phyloP scores from a whole-genome alignment of 225 moss, liverwort and hornwort species.

The Straminergon stramineum region DNA sequence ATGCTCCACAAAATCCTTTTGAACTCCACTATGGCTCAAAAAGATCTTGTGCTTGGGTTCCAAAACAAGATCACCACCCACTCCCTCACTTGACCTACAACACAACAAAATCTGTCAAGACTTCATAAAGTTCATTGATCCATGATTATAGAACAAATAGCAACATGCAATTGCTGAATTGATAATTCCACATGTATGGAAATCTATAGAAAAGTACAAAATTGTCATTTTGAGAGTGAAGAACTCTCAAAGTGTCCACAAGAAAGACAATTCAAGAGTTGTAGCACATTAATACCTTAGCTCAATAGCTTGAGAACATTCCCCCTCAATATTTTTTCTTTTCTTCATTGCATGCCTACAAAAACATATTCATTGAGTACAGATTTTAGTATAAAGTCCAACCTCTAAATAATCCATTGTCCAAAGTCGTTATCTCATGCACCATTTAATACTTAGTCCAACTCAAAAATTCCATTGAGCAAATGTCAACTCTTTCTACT shows the following conservation, averaged over 20 bases:
- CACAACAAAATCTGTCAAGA: too few relatives aligned
- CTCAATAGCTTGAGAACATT: too few relatives aligned
- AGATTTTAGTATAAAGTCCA: too few relatives aligned
- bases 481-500: not conserved
- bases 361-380: too few relatives aligned
- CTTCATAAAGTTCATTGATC: too few relatives aligned
- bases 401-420: too few relatives aligned
- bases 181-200: fast-evolving
- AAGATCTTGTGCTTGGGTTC: not conserved
- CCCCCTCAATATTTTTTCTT: too few relatives aligned
- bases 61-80: too few relatives aligned
- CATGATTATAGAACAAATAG: too few relatives aligned
- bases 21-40: not conserved
- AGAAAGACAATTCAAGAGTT: not conserved
- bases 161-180: too few relatives aligned
- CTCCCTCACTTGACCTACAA: not conserved
- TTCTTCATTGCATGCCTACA: too few relatives aligned
- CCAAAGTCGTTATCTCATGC: fast-evolving
- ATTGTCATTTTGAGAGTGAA: not conserved
- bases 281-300: not conserved
- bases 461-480: not conserved
- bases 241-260: fast-evolving
- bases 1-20: not conserved
- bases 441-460: too few relatives aligned
- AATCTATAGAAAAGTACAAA: not conserved